Evolutionary conservation across 345 rosid species (phyloP).

Genomic region (Hypericum perforatum): DNA sequence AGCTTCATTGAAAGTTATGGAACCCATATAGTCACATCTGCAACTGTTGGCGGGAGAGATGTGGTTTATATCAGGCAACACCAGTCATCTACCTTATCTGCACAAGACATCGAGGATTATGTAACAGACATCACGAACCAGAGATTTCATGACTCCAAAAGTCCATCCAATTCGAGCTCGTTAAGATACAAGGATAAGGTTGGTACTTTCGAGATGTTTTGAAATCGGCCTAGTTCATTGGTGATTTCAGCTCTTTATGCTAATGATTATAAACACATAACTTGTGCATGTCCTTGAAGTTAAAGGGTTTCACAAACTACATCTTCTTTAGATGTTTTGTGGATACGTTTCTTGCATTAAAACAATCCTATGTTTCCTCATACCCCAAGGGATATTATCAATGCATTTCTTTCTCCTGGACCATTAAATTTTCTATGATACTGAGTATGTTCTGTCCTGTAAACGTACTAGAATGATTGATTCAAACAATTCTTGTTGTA

Average conservation of each 20-base stretch:
- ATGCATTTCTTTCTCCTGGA: too few relatives aligned
- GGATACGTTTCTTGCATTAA: too few relatives aligned
- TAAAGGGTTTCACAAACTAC: too few relatives aligned
- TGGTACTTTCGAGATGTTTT: constrained; percentile 18
- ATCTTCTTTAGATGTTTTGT: too few relatives aligned
- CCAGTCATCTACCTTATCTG: constrained; percentile 66
- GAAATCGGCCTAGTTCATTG: neutral
- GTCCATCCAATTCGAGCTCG: constrained; percentile 54
- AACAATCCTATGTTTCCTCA: too few relatives aligned
- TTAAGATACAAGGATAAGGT: constrained; percentile 95
- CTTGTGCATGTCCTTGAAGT: too few relatives aligned
- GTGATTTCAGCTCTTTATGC: neutral
- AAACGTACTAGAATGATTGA: too few relatives aligned
- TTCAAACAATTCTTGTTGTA: constrained; percentile 35
- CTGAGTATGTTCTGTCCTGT: too few relatives aligned
- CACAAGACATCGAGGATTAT: constrained; percentile 61
- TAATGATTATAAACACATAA: too few relatives aligned
- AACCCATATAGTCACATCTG: constrained; percentile 85
- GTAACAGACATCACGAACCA: constrained; percentile 64
- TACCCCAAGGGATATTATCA: too few relatives aligned
- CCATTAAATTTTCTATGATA: too few relatives aligned
- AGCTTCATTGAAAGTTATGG: neutral
- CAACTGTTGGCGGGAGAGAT: constrained; percentile 92
- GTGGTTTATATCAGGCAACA: constrained; percentile 90
- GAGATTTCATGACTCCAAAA: constrained; percentile 52